phyloP scores from a whole-genome alignment of 306 rosid species.

The Cucumis hystrix region DNA sequence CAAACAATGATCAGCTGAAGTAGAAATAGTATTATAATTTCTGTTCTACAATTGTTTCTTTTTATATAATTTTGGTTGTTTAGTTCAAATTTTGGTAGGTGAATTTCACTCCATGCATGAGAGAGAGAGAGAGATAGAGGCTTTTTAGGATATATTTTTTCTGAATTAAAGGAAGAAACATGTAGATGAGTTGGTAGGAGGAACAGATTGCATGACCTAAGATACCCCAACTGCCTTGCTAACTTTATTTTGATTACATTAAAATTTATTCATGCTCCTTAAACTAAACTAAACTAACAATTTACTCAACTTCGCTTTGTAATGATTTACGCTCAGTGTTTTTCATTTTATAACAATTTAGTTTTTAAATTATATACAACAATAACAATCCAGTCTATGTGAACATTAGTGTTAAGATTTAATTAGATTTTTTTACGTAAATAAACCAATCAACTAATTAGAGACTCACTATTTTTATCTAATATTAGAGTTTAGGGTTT shows the following conservation, averaged over 20 bases:
- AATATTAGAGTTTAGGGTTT: too few relatives aligned
- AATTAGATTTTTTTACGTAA: too few relatives aligned
- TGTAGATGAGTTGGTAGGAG: slow-evolving; percentile 3
- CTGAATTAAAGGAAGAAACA: slow-evolving; percentile 3
- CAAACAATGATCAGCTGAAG: background rate
- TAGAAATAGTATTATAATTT: background rate
- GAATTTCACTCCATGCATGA: slow-evolving; percentile 64
- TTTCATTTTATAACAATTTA: too few relatives aligned
- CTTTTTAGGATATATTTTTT: background rate
- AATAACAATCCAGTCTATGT: too few relatives aligned
- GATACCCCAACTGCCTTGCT: slow-evolving; percentile 54
- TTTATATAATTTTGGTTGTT: slow-evolving; percentile 9
- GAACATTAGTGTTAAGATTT: too few relatives aligned
- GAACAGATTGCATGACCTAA: slow-evolving; percentile 62
- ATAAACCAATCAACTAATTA: too few relatives aligned
- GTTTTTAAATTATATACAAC: too few relatives aligned
- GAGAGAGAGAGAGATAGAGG: background rate
- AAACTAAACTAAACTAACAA: too few relatives aligned
- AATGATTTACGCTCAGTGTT: too few relatives aligned
- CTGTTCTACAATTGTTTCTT: background rate
- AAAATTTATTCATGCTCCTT: too few relatives aligned
- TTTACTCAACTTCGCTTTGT: too few relatives aligned
- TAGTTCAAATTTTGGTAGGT: slow-evolving; percentile 66
- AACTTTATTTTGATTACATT: slow-evolving; percentile 1
- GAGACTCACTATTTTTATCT: too few relatives aligned